Conservation (phyloP, 2,329 filamentous ascomycete species). For the Pseudogymnoascus sp. region DNA sequence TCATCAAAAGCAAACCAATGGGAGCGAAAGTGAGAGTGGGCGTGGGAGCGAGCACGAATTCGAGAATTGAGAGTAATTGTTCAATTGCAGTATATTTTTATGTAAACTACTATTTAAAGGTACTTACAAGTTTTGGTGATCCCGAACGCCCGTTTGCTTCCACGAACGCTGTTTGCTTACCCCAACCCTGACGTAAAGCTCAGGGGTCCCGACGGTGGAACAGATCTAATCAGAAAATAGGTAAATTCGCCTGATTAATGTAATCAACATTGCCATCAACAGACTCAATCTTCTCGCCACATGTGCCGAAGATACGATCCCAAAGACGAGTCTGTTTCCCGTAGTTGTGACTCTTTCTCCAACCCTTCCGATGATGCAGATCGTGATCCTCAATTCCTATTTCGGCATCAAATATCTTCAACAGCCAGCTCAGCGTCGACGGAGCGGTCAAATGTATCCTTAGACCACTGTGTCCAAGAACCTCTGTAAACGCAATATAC, state of each 20-base stretch:
- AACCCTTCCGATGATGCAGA: slow-evolving; percentile 34
- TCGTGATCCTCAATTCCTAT: slow-evolving; percentile 37
- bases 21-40: no score
- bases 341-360: slow-evolving; percentile 33
- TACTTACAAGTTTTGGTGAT: no score
- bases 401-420: slow-evolving; percentile 29
- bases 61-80: no score
- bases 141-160: no score
- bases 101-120: no score
- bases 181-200: no score
- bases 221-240: slow-evolving; percentile 25
- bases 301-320: slow-evolving; percentile 33
- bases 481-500: slow-evolving; percentile 35
- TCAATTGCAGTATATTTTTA: no score
- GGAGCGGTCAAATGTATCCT: slow-evolving; percentile 32
- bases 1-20: no score
- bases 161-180: no score
- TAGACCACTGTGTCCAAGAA: slow-evolving; percentile 34
- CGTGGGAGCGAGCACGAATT: no score
- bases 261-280: slow-evolving; percentile 28
- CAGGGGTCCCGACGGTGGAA: no score
- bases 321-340: slow-evolving; percentile 33
- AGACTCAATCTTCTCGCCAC: slow-evolving; percentile 31
- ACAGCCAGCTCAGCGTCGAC: slow-evolving; percentile 29
- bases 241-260: slow-evolving; percentile 23